phyloP scores from a whole-genome alignment of 2,329 filamentous ascomycete species.

The Talaromyces atroroseus region DNA sequence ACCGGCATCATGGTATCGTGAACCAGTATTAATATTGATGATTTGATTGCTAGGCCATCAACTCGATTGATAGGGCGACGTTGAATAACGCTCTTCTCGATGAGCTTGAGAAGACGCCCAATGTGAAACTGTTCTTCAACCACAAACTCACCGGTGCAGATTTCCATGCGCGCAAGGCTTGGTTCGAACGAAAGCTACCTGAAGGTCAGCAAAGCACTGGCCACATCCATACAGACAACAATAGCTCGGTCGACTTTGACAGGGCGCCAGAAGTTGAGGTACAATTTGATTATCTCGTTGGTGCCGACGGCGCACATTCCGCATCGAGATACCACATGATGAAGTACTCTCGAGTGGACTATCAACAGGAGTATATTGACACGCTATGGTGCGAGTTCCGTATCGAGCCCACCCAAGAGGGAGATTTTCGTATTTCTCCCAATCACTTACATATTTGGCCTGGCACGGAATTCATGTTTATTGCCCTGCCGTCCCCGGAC shows the following conservation, averaged over 20 bases:
- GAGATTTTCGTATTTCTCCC: conserved; percentile 73
- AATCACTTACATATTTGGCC: conserved; percentile 98
- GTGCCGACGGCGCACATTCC: conserved; percentile 92
- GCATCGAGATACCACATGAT: conserved; percentile 88
- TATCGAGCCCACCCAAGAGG: conserved; percentile 54
- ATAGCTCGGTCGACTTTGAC: conserved; percentile 23
- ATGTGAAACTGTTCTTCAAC: conserved; percentile 87
- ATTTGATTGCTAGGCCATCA: conserved; percentile 57
- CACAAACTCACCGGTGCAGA: conserved; percentile 90
- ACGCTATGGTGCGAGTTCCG: conserved; percentile 96
- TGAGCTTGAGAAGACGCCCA: conserved; percentile 73
- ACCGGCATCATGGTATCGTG: neutral
- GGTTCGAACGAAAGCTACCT: conserved; percentile 64
- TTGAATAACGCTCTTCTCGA: conserved; percentile 82
- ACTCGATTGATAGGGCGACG: conserved; percentile 75
- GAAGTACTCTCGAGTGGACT: conserved; percentile 89
- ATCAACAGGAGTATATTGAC: conserved; percentile 91
- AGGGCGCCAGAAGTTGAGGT: conserved; percentile 71
- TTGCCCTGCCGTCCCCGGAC: conserved; percentile 84
- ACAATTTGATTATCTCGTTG: conserved; percentile 86
- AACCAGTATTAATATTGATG: neutral
- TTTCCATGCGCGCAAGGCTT: conserved; percentile 71
- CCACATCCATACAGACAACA: neutral
- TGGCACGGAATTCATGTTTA: conserved; percentile 92
- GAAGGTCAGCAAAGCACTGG: conserved; percentile 18